Evolutionary conservation across 148 eudicot genomes (phyloP).

Genomic region (Chenopodium suecicum): DNA sequence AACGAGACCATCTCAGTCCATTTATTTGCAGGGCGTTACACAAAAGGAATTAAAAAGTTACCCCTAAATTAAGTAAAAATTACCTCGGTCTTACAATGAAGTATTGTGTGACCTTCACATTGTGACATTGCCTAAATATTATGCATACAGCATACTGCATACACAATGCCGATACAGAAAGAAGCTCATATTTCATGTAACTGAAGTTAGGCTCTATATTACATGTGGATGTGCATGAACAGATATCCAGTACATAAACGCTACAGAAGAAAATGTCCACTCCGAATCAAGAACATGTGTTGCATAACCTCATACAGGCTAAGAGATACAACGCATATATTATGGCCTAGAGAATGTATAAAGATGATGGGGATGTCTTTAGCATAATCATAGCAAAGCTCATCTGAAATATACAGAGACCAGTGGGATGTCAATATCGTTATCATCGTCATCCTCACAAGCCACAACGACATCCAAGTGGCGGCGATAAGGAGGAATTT

Average conservation of each 20-base stretch:
- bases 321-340: not conserved
- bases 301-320: not conserved
- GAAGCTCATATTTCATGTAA: not conserved
- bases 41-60: not conserved
- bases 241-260: not conserved
- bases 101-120: not conserved
- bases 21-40: not conserved
- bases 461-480: conserved; percentile 84
- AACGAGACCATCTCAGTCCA: not conserved
- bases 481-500: conserved; percentile 70
- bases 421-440: conserved; percentile 75
- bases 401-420: conserved; percentile 69
- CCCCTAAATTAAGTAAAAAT: not conserved
- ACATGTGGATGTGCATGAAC: conserved; percentile 5
- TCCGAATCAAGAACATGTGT: not conserved
- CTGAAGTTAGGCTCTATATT: not conserved
- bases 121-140: not conserved
- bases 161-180: not conserved
- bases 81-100: not conserved
- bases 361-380: conserved; percentile 66
- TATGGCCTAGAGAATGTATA: conserved; percentile 46
- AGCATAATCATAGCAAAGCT: conserved; percentile 30
- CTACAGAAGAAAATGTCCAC: not conserved
- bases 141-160: conserved; percentile 2
- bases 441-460: conserved; percentile 82